Base-by-base conservation (phyloP, 78 protist genomes). In the Mantamonas sphyraenae region DNA sequence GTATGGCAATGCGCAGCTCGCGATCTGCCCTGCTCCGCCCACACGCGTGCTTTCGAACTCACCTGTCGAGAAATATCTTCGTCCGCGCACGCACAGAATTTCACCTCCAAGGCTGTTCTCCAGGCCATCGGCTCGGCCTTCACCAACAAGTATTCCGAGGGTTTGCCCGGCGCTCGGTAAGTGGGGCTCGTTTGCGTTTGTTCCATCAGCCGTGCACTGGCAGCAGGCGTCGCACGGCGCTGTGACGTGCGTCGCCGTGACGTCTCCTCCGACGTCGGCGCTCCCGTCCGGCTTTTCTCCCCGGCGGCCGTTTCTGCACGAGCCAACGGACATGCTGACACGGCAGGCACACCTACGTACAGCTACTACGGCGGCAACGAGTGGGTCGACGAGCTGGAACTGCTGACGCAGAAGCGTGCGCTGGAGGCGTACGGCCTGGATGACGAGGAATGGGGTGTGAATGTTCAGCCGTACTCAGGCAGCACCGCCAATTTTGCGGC, bases 91-190 rank as follows among this genome's bases (percentile, higher is more conserved):
- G 63, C 69, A 7, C 35, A 93, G 96, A 97, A 97, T 88, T 93
- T 97, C 59, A 90, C 95, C 33, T 93, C 97, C 2, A 66, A 42
- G 38, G 98, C 98, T 7, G 99, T 95, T 33, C 77, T 92, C 71
- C 99, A 98, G 60, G 97, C 97, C 62, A 47, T 83, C 26, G 99
- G 99, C 30, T 90, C 97, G 7, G 73, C 84, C 77, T 74, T 98
- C 67, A 96, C 98, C 68, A 96, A 98, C 93, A 98, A 98, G 81
- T 98, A 96, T 89, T 88, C 98, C 34, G 99, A 98, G 82, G 99
- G 99, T 26, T 79, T 78, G 39, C 96, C 97, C n/a, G 90, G 96
- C 61, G 71, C 80, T 42, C 77, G 94, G 59, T 91, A 84, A 47
- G 53, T 12, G 16, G 16, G 2, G 34, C 31, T 3, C 45, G n/a